phyloP scores from a whole-genome alignment of 1,139 yeast species.

The Suhomyces coccinellae region DNA sequence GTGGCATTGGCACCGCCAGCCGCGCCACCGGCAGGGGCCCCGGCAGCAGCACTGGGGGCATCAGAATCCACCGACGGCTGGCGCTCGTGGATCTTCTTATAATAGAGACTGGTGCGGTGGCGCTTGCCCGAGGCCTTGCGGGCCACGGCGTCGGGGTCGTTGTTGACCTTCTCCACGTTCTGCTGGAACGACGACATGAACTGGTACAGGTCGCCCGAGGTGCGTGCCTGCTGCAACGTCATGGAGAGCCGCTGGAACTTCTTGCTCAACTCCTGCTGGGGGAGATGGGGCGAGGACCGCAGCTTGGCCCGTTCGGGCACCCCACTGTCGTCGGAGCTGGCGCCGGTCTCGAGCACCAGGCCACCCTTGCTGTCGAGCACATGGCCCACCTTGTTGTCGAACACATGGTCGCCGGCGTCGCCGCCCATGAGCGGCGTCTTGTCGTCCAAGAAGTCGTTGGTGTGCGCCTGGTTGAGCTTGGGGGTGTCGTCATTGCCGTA shows the following conservation, averaged over 20 bases:
- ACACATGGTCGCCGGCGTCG: conserved; percentile 3
- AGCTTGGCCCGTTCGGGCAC: conserved; percentile 2
- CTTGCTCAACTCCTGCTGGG: conserved; percentile 37
- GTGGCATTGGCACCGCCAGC: too few species aligned
- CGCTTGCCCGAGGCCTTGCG: conserved; percentile 11
- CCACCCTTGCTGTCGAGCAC: conserved; percentile 16
- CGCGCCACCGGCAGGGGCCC: too few species aligned
- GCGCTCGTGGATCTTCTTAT: conserved; percentile 29
- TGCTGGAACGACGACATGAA: conserved; percentile 47
- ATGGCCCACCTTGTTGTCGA: conserved; percentile 16
- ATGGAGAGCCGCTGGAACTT: conserved; percentile 44
- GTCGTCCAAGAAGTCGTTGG: conserved; percentile 24
- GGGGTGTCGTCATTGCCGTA: conserved; percentile 36
- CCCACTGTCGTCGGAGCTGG: too few species aligned
- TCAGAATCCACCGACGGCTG: neutral
- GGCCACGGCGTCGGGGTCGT: conserved; percentile 12
- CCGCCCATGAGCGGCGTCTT: conserved; percentile 27
- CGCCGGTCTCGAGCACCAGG: conserved; percentile 13
- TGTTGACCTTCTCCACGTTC: conserved; percentile 30
- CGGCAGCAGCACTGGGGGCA: too few species aligned
- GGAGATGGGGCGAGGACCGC: conserved; percentile 23
- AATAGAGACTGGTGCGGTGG: conserved; percentile 34
- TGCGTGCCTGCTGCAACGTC: conserved; percentile 36
- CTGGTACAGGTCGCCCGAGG: conserved; percentile 43
- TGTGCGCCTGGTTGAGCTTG: conserved; percentile 17